Evolutionary conservation across 1,284 basidiomycete genomes (phyloP), one percentile per base, ranked within the genome.

Genomic region (Sanghuangporus baumii): DNA sequence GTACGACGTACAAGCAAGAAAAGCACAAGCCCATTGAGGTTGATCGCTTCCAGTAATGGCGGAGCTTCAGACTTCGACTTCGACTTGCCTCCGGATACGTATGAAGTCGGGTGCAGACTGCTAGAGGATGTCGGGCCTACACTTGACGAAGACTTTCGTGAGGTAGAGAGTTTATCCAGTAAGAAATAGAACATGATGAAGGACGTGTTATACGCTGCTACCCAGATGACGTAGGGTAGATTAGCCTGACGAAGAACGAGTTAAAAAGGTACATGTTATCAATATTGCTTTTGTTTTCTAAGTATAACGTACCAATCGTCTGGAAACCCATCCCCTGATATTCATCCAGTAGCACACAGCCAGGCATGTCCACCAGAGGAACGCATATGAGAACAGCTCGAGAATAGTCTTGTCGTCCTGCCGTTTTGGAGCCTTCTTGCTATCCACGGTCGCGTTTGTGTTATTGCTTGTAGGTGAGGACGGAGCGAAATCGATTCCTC

Each of bases 151-250:
- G 4, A n/a, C 46, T 18, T 23, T 43, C 41, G 31, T 18, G 65
- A 61, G 38, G 52, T 36, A 26, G 47, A 59, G 40, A 79, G 68
- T 57, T 88, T 79, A 69, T 96, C 93, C 37, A 98, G 75, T 20
- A 87, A 66, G 55, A 95, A 79, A 73, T 98, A 97, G 1, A 84
- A 86, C 8, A 94, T 79, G 20, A 98, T 77, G 75, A 96, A 95
- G 1, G 87, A 82, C 0, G 89, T 87, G 74, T 98, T 99, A 83
- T 88, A 97, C 1, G 94, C 95, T 0, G 84, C 83, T 6, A 91
- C 84, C 94, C 95, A 98, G 26, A 95, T 74, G 47, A 96, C 86
- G 73, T 99, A 99, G 1, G 89, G 81, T 26, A 94, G 69, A 70
- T 99, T 98, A 52, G 89, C 90, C 93, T 96, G 67, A 16, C 26